Evolutionary conservation across 352 stramenopile genomes (phyloP).

Genomic region (Bremia lactucae): DNA sequence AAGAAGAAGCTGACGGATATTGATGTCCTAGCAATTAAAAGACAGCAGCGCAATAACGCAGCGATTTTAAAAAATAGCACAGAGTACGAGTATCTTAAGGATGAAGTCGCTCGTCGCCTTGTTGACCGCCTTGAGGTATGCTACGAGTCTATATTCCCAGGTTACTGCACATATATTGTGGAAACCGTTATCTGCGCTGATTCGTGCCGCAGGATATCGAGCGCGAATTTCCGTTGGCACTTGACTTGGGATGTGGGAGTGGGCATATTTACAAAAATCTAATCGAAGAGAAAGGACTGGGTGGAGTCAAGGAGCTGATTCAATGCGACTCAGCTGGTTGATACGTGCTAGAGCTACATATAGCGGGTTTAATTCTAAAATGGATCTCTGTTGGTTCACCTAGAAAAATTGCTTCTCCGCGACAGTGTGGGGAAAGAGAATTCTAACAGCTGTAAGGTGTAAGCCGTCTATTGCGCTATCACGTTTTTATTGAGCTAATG

Average conservation of each 20-base stretch:
- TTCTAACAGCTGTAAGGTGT: too few relatives aligned
- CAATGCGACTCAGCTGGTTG: slow-evolving; percentile 66
- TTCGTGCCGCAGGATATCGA: slow-evolving; percentile 52
- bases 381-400: neutral
- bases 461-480: too few relatives aligned
- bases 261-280: slow-evolving; percentile 80
- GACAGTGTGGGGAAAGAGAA: slow-evolving; percentile 27
- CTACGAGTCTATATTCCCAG: neutral
- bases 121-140: slow-evolving; percentile 69
- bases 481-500: neutral
- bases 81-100: slow-evolving; percentile 82
- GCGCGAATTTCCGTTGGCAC: slow-evolving; percentile 63
- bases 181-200: neutral
- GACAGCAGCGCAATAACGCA: slow-evolving; percentile 74
- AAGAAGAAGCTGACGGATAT: neutral
- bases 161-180: neutral
- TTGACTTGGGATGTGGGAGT: slow-evolving; percentile 71
- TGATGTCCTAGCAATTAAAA: slow-evolving; percentile 42
- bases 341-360: neutral
- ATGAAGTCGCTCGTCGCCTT: slow-evolving; percentile 73
- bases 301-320: slow-evolving; percentile 63
- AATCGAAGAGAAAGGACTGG: slow-evolving; percentile 53
- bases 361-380: neutral
- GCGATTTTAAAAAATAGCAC: slow-evolving; percentile 39
- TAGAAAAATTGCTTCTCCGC: slow-evolving; percentile 66